Percentiles rank a stretch among this genome's conserved stretches.
Evolutionary conservation across 148 eudicot genomes (phyloP).

Genomic region (Cornus controversa): DNA sequence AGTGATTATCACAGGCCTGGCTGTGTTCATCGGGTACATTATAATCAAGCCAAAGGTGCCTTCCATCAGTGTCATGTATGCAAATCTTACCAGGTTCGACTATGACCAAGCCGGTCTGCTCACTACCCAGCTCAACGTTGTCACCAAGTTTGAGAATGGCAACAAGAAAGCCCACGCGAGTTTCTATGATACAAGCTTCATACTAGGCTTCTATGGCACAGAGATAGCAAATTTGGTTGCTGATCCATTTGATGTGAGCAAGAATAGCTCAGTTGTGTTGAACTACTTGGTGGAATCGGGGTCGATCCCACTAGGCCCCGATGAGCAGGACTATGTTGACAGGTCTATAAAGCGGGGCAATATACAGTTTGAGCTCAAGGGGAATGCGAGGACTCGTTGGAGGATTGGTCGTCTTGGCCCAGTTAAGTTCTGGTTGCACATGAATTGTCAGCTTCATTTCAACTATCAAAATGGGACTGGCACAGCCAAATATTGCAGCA

Average conservation of each 20-base stretch:
- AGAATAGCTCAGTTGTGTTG: slow-evolving; percentile 28
- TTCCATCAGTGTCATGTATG: slow-evolving; percentile 33
- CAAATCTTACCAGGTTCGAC: slow-evolving; percentile 37
- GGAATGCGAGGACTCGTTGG: slow-evolving; percentile 54
- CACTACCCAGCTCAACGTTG: slow-evolving; percentile 36
- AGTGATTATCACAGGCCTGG: slow-evolving; percentile 44
- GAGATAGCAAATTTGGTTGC: slow-evolving; percentile 36
- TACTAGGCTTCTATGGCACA: slow-evolving; percentile 36
- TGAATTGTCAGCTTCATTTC: slow-evolving; percentile 49
- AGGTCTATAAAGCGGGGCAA: slow-evolving; percentile 21
- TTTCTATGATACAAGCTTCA: slow-evolving; percentile 40
- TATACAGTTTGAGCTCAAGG: slow-evolving; percentile 37
- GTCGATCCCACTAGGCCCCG: slow-evolving; percentile 39
- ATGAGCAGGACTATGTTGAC: slow-evolving; percentile 23
- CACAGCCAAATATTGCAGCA: slow-evolving; percentile 45
- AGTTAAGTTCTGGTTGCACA: slow-evolving; percentile 50
- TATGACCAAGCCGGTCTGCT: slow-evolving; percentile 40
- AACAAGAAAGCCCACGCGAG: slow-evolving; percentile 44
- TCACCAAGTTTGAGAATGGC: slow-evolving; percentile 44
- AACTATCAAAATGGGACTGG: slow-evolving; percentile 20
- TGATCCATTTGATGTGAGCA: slow-evolving; percentile 33
- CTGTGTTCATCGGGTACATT: slow-evolving; percentile 49
- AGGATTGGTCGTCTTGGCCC: slow-evolving; percentile 49
- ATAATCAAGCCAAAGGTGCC: slow-evolving; percentile 48
- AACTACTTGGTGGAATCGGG: slow-evolving; percentile 29